Evolutionary conservation across 441 rosid genomes (phyloP), one percentile per base, ranked within the genome.

Genomic region (Aleurites moluccanus): DNA sequence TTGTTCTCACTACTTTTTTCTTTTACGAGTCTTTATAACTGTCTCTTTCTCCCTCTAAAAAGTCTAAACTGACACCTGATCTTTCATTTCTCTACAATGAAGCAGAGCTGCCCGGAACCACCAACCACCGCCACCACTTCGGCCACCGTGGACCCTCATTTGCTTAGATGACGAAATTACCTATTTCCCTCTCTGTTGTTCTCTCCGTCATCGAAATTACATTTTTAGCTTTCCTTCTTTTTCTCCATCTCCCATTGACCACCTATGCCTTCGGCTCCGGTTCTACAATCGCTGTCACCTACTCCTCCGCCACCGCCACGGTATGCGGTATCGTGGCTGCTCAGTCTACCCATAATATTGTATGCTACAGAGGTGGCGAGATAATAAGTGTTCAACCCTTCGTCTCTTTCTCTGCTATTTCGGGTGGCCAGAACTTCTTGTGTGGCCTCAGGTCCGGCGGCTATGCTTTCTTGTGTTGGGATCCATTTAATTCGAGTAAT

Each of bases 401-500:
- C 79, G 75, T 82, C 55, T 89, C 98, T 16, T 95, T 84, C 85
- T 86, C 92, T 57, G 62, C 88, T 4, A 75, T 95, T 75, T 86
- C 96, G 59, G 99, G 89, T 72, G 99, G 99, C 1, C 64, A 73
- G 1, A 77, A 63, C 56, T 81, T 79, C 80, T 83, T 92, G 80
- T 94, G 99, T 79, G 98, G 96, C 60, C 72, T 94, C 59, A 90
- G 89, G 27, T 86, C 94, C 70, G 94, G 93, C 23, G 97, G 96
- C 25, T 79, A 81, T 69, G 86, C 87, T 67, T 80, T 92, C 65
- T 82, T 93, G 47, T 93, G 99, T 57, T 95, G 99, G 99, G 79
- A 88, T 30, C 73, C 87, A 50, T 30, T 75, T 47, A 53, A 60
- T 60, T 67, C 72, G 6, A 69, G 44, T 33, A 4, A 11, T 53